These are phyloP conservation scores for Wickerhamomyces chambardii DNA, from an alignment of 805 yeast species.

Conservation along the genomic window DNA sequence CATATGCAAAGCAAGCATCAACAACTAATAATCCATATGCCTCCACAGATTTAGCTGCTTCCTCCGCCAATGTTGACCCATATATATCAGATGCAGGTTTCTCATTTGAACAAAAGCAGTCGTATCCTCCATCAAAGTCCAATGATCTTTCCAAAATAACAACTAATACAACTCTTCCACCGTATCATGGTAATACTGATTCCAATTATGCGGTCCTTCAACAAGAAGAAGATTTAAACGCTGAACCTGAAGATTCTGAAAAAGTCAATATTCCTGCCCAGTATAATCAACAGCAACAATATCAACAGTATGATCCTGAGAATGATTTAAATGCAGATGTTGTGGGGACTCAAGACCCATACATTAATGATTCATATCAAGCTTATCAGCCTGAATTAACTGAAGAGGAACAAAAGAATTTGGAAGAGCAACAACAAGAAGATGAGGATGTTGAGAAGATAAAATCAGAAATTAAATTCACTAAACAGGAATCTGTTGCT, in stretches of 20 bases:
- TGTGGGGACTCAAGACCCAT: slow-evolving; percentile 1
- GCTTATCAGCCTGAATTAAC: slow-evolving; percentile 16
- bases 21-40: too few relatives aligned
- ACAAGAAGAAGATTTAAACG: slow-evolving; percentile 21
- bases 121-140: too few relatives aligned
- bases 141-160: too few relatives aligned
- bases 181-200: not conserved
- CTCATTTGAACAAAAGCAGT: too few relatives aligned
- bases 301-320: too few relatives aligned
- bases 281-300: slow-evolving; percentile 8
- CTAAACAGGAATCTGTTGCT: slow-evolving; percentile 80
- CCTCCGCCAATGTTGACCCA: too few relatives aligned
- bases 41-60: too few relatives aligned
- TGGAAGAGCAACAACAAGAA: slow-evolving; percentile 41
- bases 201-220: slow-evolving; percentile 2
- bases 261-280: slow-evolving; percentile 3
- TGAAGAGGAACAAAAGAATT: too few relatives aligned
- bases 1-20: too few relatives aligned
- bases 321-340: too few relatives aligned
- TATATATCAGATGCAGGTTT: too few relatives aligned
- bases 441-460: slow-evolving; percentile 88
- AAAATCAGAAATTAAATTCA: slow-evolving; percentile 72
- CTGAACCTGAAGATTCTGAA: slow-evolving; percentile 11
- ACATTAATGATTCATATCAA: slow-evolving; percentile 11
- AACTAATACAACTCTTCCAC: too few relatives aligned